Evolutionary conservation across 2,329 filamentous ascomycete species (phyloP).

Genomic region (Epichloe bromicola): DNA sequence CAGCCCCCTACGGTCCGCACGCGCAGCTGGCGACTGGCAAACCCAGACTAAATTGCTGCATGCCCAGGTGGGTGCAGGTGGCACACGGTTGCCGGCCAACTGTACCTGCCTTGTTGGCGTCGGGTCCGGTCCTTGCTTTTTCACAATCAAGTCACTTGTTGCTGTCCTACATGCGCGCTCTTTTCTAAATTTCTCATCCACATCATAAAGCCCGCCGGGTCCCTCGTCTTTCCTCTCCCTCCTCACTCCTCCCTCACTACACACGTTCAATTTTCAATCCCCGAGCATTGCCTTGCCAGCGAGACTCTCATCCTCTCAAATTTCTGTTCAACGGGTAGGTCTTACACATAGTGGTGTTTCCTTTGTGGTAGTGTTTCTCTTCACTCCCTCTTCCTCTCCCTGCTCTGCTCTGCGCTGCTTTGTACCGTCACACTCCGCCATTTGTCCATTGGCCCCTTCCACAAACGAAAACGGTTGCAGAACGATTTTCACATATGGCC

Average conservation of each 20-base stretch:
- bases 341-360: background rate
- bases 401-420: background rate
- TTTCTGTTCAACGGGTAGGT: background rate
- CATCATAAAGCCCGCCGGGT: conserved; percentile 5
- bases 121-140: conserved; percentile 4
- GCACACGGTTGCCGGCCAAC: conserved; percentile 5
- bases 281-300: background rate
- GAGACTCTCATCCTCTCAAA: background rate
- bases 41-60: too few relatives aligned
- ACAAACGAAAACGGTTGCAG: background rate
- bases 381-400: background rate
- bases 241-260: background rate
- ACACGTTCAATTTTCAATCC: background rate
- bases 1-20: background rate
- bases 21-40: too few relatives aligned
- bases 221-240: background rate
- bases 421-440: background rate
- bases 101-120: conserved; percentile 3
- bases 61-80: conserved; percentile 2
- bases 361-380: background rate
- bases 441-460: too few relatives aligned
- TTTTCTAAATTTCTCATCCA: background rate
- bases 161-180: background rate
- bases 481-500: background rate
- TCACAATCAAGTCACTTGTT: conserved; percentile 1